These are phyloP conservation scores for Bertia moriformis DNA, from an alignment of 2,329 filamentous ascomycete genomes.

Conservation along the genomic window DNA sequence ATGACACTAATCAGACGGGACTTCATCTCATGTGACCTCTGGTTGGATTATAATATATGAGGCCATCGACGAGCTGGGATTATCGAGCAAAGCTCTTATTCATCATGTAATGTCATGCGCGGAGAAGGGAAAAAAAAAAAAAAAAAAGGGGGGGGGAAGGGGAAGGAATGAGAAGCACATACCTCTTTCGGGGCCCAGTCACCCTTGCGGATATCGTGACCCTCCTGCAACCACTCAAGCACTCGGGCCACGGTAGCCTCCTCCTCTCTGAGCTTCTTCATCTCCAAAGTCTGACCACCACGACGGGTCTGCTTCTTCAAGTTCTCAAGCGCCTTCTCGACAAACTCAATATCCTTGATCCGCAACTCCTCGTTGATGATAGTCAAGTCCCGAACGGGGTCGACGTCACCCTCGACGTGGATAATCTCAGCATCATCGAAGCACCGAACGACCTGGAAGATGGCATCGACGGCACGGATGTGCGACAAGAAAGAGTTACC, in stretches of 20 bases:
- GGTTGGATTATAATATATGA: slow-evolving; percentile 55
- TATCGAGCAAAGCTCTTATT: slow-evolving; percentile 93
- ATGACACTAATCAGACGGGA: slow-evolving; percentile 61
- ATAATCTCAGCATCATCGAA: slow-evolving; percentile 99
- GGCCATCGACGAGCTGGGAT: slow-evolving; percentile 99
- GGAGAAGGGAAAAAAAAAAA: slow-evolving; percentile 4
- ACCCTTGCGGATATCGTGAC: slow-evolving; percentile 86
- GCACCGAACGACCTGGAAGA: slow-evolving; percentile 91
- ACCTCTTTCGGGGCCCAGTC: slow-evolving; percentile 92
- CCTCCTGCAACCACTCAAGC: slow-evolving; percentile 65
- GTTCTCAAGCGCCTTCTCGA: slow-evolving; percentile 84
- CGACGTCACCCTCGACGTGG: slow-evolving; percentile 96
- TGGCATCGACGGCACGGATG: slow-evolving; percentile 93
- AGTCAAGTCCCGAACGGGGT: slow-evolving; percentile 81
- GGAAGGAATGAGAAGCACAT: slow-evolving; percentile 23
- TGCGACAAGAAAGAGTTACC: slow-evolving; percentile 97
- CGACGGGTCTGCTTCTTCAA: slow-evolving; percentile 87
- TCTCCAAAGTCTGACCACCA: slow-evolving; percentile 88
- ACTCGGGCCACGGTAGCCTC: slow-evolving; percentile 88
- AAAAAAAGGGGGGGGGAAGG: slow-evolving; percentile 6
- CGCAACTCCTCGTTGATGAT: slow-evolving; percentile 95
- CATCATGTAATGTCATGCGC: slow-evolving; percentile 57
- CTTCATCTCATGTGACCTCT: slow-evolving; percentile 77
- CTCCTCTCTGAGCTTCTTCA: slow-evolving; percentile 94
- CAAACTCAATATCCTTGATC: slow-evolving; percentile 97